phyloP scores from a whole-genome alignment of 192 early-diverging fungal genomes.

The Dispira parvispora region DNA sequence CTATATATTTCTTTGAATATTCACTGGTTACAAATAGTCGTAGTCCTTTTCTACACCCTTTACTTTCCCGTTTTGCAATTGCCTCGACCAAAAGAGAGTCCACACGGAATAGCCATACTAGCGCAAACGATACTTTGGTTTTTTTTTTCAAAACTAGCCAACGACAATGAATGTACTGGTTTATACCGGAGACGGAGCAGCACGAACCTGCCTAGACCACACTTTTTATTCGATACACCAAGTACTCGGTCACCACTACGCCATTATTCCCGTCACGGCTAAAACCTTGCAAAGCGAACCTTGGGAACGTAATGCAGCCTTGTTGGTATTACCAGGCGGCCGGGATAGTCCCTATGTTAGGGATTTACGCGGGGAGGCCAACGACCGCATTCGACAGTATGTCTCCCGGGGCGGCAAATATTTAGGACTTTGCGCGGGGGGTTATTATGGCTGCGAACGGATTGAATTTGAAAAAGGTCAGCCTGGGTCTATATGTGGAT shows the following conservation, averaged over 20 bases:
- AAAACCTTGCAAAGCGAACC: constrained; percentile 52
- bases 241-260: constrained; percentile 67
- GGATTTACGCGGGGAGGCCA: constrained; percentile 46
- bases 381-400: constrained; percentile 42
- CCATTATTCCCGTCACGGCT: constrained; percentile 72
- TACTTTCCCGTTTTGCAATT: no score
- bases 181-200: constrained; percentile 66
- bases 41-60: no score
- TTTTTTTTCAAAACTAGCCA: no score
- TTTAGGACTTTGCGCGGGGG: constrained; percentile 85
- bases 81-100: no score
- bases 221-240: constrained; percentile 53
- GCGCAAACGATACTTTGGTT: no score
- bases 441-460: constrained; percentile 53
- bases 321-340: constrained; percentile 83
- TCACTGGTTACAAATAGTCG: no score
- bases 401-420: constrained; percentile 66
- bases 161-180: constrained; percentile 60
- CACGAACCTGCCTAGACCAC: constrained; percentile 35
- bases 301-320: constrained; percentile 73
- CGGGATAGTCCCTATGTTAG: constrained; percentile 66
- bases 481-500: constrained; percentile 47
- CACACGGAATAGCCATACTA: no score
- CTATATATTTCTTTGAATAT: no score
- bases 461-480: constrained; percentile 65